phyloP scores from a whole-genome alignment of 2,329 filamentous ascomycete species.

The Chrysoporthe cubensis region DNA sequence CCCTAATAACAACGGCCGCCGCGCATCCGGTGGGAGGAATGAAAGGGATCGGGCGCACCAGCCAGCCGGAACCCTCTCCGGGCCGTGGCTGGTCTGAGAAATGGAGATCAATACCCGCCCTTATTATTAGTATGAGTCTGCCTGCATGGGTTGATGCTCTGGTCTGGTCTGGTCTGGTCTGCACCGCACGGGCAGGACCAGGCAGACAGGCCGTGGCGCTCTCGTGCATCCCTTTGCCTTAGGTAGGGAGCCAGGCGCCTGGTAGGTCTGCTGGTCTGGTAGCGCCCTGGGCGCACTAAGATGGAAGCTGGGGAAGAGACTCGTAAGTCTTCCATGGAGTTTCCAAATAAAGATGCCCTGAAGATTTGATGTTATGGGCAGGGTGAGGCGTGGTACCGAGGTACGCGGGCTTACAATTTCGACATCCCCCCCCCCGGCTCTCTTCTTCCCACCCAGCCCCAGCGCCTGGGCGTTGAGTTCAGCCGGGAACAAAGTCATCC shows the following conservation, averaged over 20 bases:
- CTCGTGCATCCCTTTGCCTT: neutral
- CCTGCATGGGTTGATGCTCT: neutral
- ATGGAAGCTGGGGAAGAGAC: constrained; percentile 9
- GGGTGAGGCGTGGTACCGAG: neutral
- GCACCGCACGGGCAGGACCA: neutral
- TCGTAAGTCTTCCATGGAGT: constrained; percentile 6
- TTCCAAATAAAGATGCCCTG: constrained; percentile 11
- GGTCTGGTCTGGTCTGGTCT: too few species aligned
- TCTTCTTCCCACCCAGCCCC: constrained; percentile 3
- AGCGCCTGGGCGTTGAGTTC: constrained; percentile 10
- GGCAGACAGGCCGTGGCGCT: neutral
- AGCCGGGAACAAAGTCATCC: constrained; percentile 9
- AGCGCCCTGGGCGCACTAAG: neutral
- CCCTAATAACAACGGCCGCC: neutral
- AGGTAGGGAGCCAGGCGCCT: constrained; percentile 3
- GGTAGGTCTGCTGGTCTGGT: neutral
- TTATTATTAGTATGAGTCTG: constrained; percentile 8
- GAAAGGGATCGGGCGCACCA: neutral
- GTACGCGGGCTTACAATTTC: neutral
- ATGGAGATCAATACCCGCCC: constrained; percentile 10
- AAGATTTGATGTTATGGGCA: constrained; percentile 3
- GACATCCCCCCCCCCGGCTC: neutral
- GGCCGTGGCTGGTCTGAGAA: constrained; percentile 3
- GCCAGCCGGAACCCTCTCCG: neutral
- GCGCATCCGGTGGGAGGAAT: neutral